Evolutionary conservation across 768 basidiomycete genomes (phyloP), one percentile per base, ranked within the genome.

Genomic region (Amanita molliuscula): DNA sequence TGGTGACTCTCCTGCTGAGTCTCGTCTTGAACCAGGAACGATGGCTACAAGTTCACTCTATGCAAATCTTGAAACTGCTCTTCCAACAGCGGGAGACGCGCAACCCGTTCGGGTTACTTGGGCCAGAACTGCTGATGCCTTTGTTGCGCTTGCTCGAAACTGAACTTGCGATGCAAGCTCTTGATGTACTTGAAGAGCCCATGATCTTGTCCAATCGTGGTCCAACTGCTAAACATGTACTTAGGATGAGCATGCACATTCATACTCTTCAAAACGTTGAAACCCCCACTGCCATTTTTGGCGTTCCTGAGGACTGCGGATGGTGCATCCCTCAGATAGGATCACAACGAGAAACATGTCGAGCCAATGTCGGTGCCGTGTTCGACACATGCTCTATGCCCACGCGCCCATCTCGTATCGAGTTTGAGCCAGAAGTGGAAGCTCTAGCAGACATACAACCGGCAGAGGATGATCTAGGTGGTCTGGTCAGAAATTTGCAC

Each of bases 141-240:
- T 72, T 97, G 23, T 69, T 97, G 28, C 82, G 91, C 23, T 75
- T 97, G 20, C 72, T 96, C n/a, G 84, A 88, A 56, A 89, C 88
- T 2, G 87, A 93, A 54, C 75, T 92, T 29, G 84, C 93, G 8
- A 66, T 82, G 6, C 80, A 88, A 54, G 93, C 92, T 1, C 73
- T 97, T 42, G 93, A 94, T 43, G 90, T 97, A n/a, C 75, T 97
- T 5, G 92, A 96, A 58, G 87, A 93, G 57, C 92, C 92, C 0
- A 80, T 88, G 65, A 78, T 75, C 16, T 84, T 92, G 67, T 79
- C 80, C 1, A 79, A 82, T 37, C 75, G 78, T 37, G 84, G 87
- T 20, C 81, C 79, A 42, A 75, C 83, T 0, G 88, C 89, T 0
- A 85, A 85, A 52, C 85, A 90, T 56, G 87, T 93, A n/a, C 72